phyloP scores from a whole-genome alignment of 2,329 filamentous ascomycete genomes.

The Pyricularia sp. region DNA sequence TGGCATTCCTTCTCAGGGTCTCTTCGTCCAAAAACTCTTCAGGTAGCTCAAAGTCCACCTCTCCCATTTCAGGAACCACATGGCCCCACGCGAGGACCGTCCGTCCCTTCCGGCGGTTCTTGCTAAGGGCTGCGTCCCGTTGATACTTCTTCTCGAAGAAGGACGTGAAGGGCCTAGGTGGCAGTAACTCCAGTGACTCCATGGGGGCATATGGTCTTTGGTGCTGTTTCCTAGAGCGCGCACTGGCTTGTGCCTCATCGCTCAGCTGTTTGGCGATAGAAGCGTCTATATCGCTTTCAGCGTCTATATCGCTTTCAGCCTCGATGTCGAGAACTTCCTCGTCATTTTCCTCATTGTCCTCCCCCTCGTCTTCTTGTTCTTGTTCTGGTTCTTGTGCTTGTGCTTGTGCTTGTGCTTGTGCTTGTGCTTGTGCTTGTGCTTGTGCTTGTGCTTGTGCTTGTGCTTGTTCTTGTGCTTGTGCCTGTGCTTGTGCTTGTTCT shows the following conservation, averaged over 20 bases:
- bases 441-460: too few relatives aligned
- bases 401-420: too few relatives aligned
- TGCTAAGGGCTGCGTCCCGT: conserved; percentile 69
- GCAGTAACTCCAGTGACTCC: conserved; percentile 24
- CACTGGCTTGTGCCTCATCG: conserved; percentile 55
- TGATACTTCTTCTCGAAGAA: conserved; percentile 78
- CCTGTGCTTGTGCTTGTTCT: too few relatives aligned
- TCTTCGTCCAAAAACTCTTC: conserved; percentile 50
- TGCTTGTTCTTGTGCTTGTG: too few relatives aligned
- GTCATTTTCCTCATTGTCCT: neutral
- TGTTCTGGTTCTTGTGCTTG: too few relatives aligned
- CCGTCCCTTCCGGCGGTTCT: conserved; percentile 58
- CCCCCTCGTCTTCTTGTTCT: conserved; percentile 17
- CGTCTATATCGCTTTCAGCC: conserved; percentile 58
- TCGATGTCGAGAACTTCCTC: conserved; percentile 14
- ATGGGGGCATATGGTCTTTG: neutral
- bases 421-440: too few relatives aligned
- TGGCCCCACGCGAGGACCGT: conserved; percentile 74
- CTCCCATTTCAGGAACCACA: conserved; percentile 62
- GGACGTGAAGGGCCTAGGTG: conserved; percentile 62
- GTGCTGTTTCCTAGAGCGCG: conserved; percentile 21
- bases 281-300: conserved; percentile 61
- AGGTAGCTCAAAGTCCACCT: conserved; percentile 68
- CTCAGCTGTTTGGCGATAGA: conserved; percentile 66
- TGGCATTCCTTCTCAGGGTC: conserved; percentile 46